A percentile compares a stretch with the other conserved stretches of the same genome.
These are phyloP conservation scores for Aspergillus homomorphus DNA, from an alignment of 495 filamentous ascomycete species.

Conservation along the genomic window DNA sequence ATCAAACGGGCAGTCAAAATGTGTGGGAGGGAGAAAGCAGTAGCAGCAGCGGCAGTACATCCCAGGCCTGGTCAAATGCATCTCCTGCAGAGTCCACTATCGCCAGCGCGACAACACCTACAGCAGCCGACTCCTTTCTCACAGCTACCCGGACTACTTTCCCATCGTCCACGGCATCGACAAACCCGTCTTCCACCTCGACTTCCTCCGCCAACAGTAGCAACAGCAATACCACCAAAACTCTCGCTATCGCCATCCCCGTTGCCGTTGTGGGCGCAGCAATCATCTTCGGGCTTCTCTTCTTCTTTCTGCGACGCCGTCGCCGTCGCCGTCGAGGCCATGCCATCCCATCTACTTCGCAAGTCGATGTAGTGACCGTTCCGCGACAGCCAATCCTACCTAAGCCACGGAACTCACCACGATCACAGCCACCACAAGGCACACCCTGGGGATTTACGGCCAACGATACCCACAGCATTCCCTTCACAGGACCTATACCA, in stretches of 20 bases:
- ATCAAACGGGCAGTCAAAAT: not conserved
- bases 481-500: constrained; percentile 7
- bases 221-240: constrained; percentile 25
- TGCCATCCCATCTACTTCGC: constrained; percentile 16
- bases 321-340: constrained; percentile 18
- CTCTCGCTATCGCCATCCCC: constrained; percentile 38
- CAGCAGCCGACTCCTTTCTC: constrained; percentile 2
- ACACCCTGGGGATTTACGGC: not conserved
- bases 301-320: constrained; percentile 27
- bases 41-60: not conserved
- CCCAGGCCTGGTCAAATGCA: not conserved
- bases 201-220: constrained; percentile 2
- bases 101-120: not conserved
- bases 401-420: not conserved
- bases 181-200: not conserved
- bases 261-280: constrained; percentile 32
- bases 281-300: constrained; percentile 24
- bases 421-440: not conserved
- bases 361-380: constrained; percentile 2
- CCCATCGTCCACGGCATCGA: not conserved
- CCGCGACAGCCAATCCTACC: constrained; percentile 1
- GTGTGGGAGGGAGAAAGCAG: not conserved
- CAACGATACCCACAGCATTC: not conserved
- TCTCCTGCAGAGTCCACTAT: not conserved
- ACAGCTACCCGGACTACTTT: not conserved